Conservation (phyloP, 257 asterid species). For the Salvia hispanica region DNA sequence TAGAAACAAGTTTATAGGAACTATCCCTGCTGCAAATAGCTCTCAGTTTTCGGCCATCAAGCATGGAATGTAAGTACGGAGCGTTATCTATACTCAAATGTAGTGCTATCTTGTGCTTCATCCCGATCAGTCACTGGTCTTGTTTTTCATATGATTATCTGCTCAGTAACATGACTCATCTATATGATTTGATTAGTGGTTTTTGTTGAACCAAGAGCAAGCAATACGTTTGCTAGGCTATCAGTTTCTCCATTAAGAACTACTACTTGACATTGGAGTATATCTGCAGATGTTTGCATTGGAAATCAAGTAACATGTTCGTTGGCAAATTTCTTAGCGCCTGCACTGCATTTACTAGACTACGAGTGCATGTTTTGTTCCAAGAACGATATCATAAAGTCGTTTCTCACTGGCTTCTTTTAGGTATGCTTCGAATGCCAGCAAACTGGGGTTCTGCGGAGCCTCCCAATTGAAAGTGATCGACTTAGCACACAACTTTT, state of each 20-base stretch:
- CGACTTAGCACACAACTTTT: slow-evolving; percentile 80
- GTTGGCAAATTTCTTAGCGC: neutral
- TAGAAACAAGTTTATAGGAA: slow-evolving; percentile 72
- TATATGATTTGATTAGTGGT: neutral
- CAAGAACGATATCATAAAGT: too few relatives aligned
- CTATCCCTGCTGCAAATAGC: slow-evolving; percentile 61
- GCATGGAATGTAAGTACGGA: slow-evolving; percentile 60
- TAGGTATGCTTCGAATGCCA: slow-evolving; percentile 60
- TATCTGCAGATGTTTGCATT: slow-evolving; percentile 14
- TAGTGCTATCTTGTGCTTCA: neutral
- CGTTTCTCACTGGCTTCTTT: slow-evolving; percentile 4
- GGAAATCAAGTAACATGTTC: neutral
- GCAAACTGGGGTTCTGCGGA: slow-evolving; percentile 62
- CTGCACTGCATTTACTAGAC: slow-evolving; percentile 11
- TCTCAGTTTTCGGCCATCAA: slow-evolving; percentile 41
- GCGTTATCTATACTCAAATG: neutral
- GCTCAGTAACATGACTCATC: neutral
- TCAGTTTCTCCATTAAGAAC: neutral
- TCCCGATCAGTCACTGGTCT: neutral
- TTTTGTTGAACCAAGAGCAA: neutral
- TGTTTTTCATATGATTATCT: neutral
- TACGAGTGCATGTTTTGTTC: neutral
- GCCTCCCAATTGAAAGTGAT: slow-evolving; percentile 66
- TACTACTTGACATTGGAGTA: neutral
- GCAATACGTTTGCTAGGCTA: neutral